Base-by-base conservation (phyloP, 768 basidiomycete genomes). In the Amanita exitialis region DNA sequence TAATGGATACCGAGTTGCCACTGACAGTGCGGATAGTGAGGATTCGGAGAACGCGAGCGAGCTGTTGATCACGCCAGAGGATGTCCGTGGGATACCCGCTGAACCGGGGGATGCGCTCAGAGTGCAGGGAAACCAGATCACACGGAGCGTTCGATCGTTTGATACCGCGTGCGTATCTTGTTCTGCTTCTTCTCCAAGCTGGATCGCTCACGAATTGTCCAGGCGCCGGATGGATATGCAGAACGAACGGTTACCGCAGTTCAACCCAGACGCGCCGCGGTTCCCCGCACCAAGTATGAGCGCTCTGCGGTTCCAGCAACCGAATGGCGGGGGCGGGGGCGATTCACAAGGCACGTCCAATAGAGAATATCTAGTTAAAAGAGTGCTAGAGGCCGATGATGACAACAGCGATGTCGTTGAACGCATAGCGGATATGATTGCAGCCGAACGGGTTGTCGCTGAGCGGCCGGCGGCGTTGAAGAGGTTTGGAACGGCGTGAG, bases 21-120 rank as follows among this genome's bases (percentile, higher is more conserved):
- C 20, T 41, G 15, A 15, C 21, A 13, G 18, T 47, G 7, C 44
- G 13, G 53, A 56, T 55, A 88, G 86, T 63, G 85, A 90, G 61
- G 88, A 87, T 62, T 75, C 86, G 0, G 88, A 90, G 68, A 83
- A 80, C 53, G 83, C 79, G 2, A 79, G 86, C 2, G 88, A 90
- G 62, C 70, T 90, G 13, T 66, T 69, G 32, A 58, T 64, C 21
- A 28, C 62, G 30, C 54, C 58, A 21, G 64, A 66, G 32, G 59
- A 58, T 8, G 58, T 62, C 13, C 61, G 55, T 36, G 58, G 57
- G 15, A 21, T 57, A 44, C 67, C 60, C n/a, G 57, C 64, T 28
- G 74, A 74, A 6, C 64, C 70, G 9, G 41, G 18, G 6, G 79
- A 83, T 61, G 77, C 74, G 52, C 78, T 90, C 25, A 74, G 73